A percentile compares a stretch with the other conserved stretches of the same genome.
Conservation (phyloP, 1,139 yeast species). For the Oligophagozyma castellii region DNA sequence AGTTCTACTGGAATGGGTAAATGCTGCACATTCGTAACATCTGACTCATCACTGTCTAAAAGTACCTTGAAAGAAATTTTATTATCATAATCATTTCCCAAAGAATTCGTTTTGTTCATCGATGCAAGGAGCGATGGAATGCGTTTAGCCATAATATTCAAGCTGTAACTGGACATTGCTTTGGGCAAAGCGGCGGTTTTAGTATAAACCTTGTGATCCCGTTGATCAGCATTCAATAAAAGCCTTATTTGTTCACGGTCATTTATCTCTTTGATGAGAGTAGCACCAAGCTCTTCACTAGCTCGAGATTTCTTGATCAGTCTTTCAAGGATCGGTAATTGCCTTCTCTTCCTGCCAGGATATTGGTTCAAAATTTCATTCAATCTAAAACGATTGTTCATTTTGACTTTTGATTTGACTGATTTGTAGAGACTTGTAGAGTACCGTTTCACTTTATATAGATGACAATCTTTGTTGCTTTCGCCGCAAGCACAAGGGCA, state of each 20-base stretch:
- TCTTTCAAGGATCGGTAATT: constrained; percentile 24
- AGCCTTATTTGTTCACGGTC: too few relatives aligned
- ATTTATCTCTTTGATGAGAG: too few relatives aligned
- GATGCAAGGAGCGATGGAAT: neutral
- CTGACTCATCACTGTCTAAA: constrained; percentile 19
- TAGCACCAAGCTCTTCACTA: too few relatives aligned
- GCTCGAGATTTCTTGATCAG: constrained; percentile 7
- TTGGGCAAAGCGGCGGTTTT: too few relatives aligned
- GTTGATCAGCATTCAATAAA: too few relatives aligned
- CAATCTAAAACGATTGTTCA: constrained; percentile 22
- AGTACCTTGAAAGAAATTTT: too few relatives aligned
- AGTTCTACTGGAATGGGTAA: constrained; percentile 23
- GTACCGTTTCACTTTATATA: constrained; percentile 44
- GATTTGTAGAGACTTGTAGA: constrained; percentile 18
- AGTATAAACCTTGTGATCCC: too few relatives aligned
- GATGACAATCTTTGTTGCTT: constrained; percentile 37
- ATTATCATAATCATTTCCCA: neutral
- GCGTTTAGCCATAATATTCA: too few relatives aligned
- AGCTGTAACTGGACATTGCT: too few relatives aligned
- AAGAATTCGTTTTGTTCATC: neutral
- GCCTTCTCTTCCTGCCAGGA: constrained; percentile 20
- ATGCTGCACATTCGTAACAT: constrained; percentile 12
- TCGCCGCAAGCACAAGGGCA: constrained; percentile 61
- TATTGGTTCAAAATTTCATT: constrained; percentile 19
- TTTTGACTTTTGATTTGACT: constrained; percentile 21